phyloP scores from a whole-genome alignment of 2,329 filamentous ascomycete genomes.

The Aspergillus hortae region DNA sequence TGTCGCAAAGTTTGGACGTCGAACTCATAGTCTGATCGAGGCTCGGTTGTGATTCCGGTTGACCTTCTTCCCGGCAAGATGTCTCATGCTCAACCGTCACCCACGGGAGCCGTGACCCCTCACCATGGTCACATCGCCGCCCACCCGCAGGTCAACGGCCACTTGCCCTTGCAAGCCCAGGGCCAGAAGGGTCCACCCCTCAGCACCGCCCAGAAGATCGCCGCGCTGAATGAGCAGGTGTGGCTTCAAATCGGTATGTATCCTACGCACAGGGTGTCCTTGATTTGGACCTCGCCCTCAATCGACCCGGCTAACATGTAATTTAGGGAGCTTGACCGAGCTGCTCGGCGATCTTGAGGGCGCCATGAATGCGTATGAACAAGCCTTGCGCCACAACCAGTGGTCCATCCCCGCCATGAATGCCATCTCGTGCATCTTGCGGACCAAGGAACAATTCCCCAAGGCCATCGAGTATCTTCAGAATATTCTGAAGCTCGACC shows the following conservation, averaged over 20 bases:
- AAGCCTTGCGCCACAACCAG: conserved; percentile 79
- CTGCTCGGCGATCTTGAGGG: conserved; percentile 83
- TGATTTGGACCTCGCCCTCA: conserved; percentile 3
- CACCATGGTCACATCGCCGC: conserved; percentile 50
- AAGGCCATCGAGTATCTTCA: conserved; percentile 92
- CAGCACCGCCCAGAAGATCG: conserved; percentile 69
- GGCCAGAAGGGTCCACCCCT: conserved; percentile 58
- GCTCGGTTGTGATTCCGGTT: conserved; percentile 8
- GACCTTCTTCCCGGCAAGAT: conserved; percentile 41
- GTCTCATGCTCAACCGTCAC: conserved; percentile 77
- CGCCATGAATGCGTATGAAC: conserved; percentile 85
- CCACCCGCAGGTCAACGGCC: conserved; percentile 44
- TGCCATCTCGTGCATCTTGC: conserved; percentile 84
- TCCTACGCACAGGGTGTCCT: too few relatives aligned
- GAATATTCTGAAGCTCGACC: conserved; percentile 84
- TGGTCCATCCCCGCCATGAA: conserved; percentile 91
- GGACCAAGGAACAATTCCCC: conserved; percentile 88
- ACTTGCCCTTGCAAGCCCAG: conserved; percentile 52
- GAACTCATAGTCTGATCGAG: conserved; percentile 10
- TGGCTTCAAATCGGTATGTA: conserved; percentile 88
- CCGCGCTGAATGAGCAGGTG: conserved; percentile 76
- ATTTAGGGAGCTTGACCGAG: conserved; percentile 76
- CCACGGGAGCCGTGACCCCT: conserved; percentile 67
- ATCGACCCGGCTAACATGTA: conserved; percentile 8
- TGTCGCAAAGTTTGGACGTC: conserved; percentile 24